Percentiles rank a stretch among this genome's conserved stretches.
phyloP scores from a whole-genome alignment of 805 yeast genomes.

The Metschnikowia koreensis region DNA sequence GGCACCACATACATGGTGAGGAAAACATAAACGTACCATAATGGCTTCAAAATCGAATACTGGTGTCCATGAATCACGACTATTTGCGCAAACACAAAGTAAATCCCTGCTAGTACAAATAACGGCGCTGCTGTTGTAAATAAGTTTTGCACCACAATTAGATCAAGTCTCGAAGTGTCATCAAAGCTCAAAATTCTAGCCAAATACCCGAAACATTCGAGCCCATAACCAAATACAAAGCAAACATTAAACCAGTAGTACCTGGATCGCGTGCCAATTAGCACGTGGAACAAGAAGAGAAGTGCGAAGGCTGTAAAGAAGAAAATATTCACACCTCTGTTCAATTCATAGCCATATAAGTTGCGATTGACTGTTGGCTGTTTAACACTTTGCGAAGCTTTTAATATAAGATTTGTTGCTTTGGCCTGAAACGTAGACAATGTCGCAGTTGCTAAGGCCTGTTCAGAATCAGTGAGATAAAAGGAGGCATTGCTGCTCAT shows the following conservation, averaged over 20 bases:
- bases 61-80: slow-evolving; percentile 38
- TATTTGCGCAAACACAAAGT: slow-evolving; percentile 39
- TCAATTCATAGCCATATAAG: slow-evolving; percentile 25
- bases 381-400: not conserved
- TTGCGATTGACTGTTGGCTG: slow-evolving; percentile 1
- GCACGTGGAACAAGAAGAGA: slow-evolving; percentile 23
- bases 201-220: slow-evolving; percentile 38
- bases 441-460: slow-evolving; percentile 40
- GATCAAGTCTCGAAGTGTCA: slow-evolving; percentile 21
- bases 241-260: slow-evolving; percentile 42
- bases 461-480: slow-evolving; percentile 32
- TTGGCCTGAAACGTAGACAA: slow-evolving; percentile 21
- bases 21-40: slow-evolving; percentile 43
- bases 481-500: slow-evolving; percentile 40
- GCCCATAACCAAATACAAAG: slow-evolving; percentile 34
- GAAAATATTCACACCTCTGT: slow-evolving; percentile 30
- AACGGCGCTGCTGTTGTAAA: slow-evolving; percentile 40
- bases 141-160: slow-evolving; percentile 32
- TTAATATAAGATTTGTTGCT: slow-evolving; percentile 31
- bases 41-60: slow-evolving; percentile 37
- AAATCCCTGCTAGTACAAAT: slow-evolving; percentile 42
- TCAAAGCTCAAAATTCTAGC: slow-evolving; percentile 33
- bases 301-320: slow-evolving; percentile 29
- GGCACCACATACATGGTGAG: slow-evolving; percentile 36
- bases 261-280: slow-evolving; percentile 30